Percentiles rank a stretch among this genome's conserved stretches.
Evolutionary conservation across 495 filamentous ascomycete genomes (phyloP).

Genomic region (Trichoderma erinaceum): DNA sequence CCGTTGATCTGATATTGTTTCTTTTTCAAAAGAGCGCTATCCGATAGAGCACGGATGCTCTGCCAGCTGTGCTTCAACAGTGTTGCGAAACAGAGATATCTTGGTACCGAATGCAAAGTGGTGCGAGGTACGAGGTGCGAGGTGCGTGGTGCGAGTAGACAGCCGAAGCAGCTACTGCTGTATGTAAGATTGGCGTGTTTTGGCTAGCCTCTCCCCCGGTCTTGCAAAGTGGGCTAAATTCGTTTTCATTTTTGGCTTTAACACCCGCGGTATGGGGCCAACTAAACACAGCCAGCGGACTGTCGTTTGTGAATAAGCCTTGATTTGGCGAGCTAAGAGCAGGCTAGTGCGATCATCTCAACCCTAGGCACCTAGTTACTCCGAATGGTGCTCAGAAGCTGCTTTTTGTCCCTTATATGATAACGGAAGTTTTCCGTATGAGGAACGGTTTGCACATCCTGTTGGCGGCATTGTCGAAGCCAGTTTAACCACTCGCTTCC

Average conservation of each 20-base stretch:
- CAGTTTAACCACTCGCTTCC: neutral
- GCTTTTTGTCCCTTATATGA: neutral
- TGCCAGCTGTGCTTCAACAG: no score
- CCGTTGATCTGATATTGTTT: no score
- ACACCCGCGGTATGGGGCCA: neutral
- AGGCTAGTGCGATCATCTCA: slow-evolving; percentile 1
- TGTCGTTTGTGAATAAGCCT: neutral
- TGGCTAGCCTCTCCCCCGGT: neutral
- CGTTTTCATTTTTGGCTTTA: neutral
- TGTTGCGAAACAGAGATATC: no score
- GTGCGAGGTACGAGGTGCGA: neutral
- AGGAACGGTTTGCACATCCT: neutral
- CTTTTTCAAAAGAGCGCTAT: no score
- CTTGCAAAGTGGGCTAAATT: neutral
- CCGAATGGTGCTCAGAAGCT: neutral
- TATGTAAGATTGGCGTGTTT: neutral
- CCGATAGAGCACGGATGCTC: no score
- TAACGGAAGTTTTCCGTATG: neutral
- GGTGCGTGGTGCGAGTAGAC: neutral
- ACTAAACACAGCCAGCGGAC: neutral
- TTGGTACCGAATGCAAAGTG: no score
- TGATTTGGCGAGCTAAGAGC: neutral
- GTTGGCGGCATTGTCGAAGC: neutral
- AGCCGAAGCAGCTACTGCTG: slow-evolving; percentile 3
- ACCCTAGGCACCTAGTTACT: neutral